Conservation (phyloP, 2,329 filamentous ascomycete genomes). For the Torrubiella hemipterigena region DNA sequence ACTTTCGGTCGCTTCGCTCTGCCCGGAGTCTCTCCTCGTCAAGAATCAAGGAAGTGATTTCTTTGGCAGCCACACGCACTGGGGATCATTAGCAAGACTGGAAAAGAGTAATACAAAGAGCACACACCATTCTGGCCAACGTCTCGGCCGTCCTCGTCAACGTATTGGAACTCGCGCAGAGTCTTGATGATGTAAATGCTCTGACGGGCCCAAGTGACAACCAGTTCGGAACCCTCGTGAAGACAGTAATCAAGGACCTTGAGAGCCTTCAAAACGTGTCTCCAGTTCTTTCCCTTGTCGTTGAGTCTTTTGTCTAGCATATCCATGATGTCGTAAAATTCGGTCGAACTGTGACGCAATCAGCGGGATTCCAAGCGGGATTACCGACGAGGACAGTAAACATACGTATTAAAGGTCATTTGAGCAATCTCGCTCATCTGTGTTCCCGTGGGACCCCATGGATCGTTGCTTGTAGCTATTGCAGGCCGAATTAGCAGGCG, state of each 20-base stretch:
- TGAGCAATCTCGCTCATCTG: constrained; percentile 99
- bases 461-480: constrained; percentile 92
- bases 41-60: constrained; percentile 80
- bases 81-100: constrained; percentile 8
- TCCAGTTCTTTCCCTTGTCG: constrained; percentile 99
- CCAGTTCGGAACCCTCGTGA: constrained; percentile 90
- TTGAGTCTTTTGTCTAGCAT: constrained; percentile 98
- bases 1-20: constrained; percentile 82
- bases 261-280: constrained; percentile 91
- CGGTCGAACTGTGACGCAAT: constrained; percentile 55
- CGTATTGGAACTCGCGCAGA: constrained; percentile 88
- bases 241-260: constrained; percentile 98
- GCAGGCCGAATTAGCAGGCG: constrained; percentile 5
- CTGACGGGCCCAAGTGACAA: constrained; percentile 95
- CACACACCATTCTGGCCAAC: constrained; percentile 87
- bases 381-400: constrained; percentile 6
- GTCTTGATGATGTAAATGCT: constrained; percentile 99
- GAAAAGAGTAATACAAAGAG: background rate
- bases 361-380: constrained; percentile 1
- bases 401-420: constrained; percentile 94
- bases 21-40: constrained; percentile 87
- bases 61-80: constrained; percentile 95
- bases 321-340: constrained; percentile 99
- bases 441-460: constrained; percentile 94
- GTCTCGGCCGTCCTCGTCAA: constrained; percentile 89